A percentile compares a stretch with the other conserved stretches of the same genome.
Evolutionary conservation across 176 grass and related monocot genomes (phyloP).

Genomic region (Oryza officinalis): DNA sequence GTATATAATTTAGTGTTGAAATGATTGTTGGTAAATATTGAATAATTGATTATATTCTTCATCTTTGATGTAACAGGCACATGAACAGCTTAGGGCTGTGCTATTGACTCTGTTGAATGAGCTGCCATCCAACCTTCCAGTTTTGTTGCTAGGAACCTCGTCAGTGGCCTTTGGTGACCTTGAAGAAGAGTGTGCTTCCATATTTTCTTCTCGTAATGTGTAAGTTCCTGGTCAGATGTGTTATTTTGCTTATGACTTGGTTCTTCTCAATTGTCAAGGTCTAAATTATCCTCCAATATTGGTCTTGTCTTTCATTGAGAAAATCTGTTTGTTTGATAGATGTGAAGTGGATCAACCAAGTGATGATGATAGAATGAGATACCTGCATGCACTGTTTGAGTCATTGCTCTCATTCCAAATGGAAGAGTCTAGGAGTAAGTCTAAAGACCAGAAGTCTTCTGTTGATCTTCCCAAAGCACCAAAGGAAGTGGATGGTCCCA

Average conservation of each 20-base stretch:
- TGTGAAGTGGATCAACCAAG: slow-evolving; percentile 88
- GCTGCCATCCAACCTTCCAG: slow-evolving; percentile 85
- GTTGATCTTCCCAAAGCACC: slow-evolving; percentile 87
- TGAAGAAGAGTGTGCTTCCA: slow-evolving; percentile 80
- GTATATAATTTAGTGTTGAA: slow-evolving; percentile 27
- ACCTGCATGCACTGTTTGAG: slow-evolving; percentile 66
- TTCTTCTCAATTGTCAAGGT: background rate
- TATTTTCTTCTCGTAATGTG: slow-evolving; percentile 87
- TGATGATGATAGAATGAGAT: slow-evolving; percentile 70
- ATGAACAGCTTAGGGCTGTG: slow-evolving; percentile 91
- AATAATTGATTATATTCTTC: slow-evolving; percentile 21
- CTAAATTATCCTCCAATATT: slow-evolving; percentile 1
- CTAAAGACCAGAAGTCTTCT: slow-evolving; percentile 56
- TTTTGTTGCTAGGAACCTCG: slow-evolving; percentile 91
- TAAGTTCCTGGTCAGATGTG: slow-evolving; percentile 56
- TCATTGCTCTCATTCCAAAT: slow-evolving; percentile 69
- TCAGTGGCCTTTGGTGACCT: slow-evolving; percentile 65
- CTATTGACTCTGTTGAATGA: slow-evolving; percentile 91
- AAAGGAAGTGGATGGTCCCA: slow-evolving; percentile 79
- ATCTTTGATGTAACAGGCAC: slow-evolving; percentile 66
- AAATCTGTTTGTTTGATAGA: slow-evolving; percentile 58
- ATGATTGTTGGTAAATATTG: slow-evolving; percentile 6
- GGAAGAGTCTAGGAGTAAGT: slow-evolving; percentile 82
- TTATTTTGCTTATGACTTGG: slow-evolving; percentile 16
- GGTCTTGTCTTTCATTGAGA: slow-evolving; percentile 30